These are phyloP conservation scores for Sedum album DNA, from an alignment of 164 flowering plant genomes.

Conservation along the genomic window DNA sequence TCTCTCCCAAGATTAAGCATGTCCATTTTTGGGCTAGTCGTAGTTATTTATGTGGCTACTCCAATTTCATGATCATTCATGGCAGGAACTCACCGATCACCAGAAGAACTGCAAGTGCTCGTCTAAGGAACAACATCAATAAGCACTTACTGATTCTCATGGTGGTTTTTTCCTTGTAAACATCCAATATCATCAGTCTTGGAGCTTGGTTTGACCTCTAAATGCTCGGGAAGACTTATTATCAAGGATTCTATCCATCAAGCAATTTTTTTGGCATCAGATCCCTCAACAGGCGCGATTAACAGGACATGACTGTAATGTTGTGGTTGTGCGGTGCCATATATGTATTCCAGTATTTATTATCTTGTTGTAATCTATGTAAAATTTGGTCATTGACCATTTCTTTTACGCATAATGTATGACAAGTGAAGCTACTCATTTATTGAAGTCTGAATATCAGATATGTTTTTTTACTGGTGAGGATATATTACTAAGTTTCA, in stretches of 20 bases:
- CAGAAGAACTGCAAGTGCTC: slow-evolving; percentile 9
- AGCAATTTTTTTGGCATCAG: neutral
- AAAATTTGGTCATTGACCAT: neutral
- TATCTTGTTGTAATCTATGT: neutral
- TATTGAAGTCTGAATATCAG: neutral
- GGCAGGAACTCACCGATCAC: slow-evolving; percentile 10
- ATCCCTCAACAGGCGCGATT: neutral
- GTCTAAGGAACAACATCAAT: neutral
- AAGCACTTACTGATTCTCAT: neutral
- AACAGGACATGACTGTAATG: neutral
- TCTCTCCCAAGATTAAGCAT: too few species aligned
- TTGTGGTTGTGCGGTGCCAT: neutral
- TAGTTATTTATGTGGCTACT: neutral
- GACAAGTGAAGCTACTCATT: neutral
- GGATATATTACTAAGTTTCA: too few species aligned
- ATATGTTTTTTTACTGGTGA: too few species aligned
- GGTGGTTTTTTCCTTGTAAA: neutral
- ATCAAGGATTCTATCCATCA: neutral
- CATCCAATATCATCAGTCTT: neutral
- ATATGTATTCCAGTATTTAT: neutral
- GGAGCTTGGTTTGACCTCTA: neutral
- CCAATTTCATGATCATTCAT: neutral
- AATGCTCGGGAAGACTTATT: neutral
- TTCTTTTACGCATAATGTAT: neutral
- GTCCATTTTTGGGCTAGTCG: neutral